phyloP scores from a whole-genome alignment of 1,284 basidiomycete genomes.

The Boletus sp. region DNA sequence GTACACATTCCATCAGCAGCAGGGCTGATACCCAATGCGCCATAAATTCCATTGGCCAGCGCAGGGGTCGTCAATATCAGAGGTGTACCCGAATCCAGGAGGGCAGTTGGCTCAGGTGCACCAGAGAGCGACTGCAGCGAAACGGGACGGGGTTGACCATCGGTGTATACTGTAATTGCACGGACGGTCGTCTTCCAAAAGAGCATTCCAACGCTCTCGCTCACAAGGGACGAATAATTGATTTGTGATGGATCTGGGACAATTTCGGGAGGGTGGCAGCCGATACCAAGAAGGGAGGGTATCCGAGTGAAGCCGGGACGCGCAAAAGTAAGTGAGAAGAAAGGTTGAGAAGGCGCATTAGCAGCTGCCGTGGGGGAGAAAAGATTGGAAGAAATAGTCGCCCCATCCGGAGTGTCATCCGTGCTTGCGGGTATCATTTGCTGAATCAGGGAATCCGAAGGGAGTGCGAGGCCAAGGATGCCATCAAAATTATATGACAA shows the following conservation, averaged over 20 bases:
- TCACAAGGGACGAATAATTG: slow-evolving; percentile 51
- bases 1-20: slow-evolving; percentile 64
- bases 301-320: slow-evolving; percentile 62
- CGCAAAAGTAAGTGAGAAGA: slow-evolving; percentile 66
- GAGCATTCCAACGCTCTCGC: slow-evolving; percentile 43
- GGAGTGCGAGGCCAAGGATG: slow-evolving; percentile 74
- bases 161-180: slow-evolving; percentile 63
- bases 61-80: slow-evolving; percentile 58
- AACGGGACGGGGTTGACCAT: slow-evolving; percentile 47
- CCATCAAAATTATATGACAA: slow-evolving; percentile 59
- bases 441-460: slow-evolving; percentile 64
- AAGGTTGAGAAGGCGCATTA: slow-evolving; percentile 57
- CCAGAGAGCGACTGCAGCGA: slow-evolving; percentile 42
- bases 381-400: slow-evolving; percentile 63
- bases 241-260: slow-evolving; percentile 57
- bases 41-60: slow-evolving; percentile 78
- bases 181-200: slow-evolving; percentile 65
- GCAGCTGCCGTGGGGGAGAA: slow-evolving; percentile 60
- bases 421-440: slow-evolving; percentile 49
- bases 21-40: slow-evolving; percentile 66
- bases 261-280: slow-evolving; percentile 58
- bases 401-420: slow-evolving; percentile 59
- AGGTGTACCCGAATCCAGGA: slow-evolving; percentile 72
- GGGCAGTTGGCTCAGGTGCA: slow-evolving; percentile 54
- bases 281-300: slow-evolving; percentile 66